Conservation (phyloP, 1,139 yeast species). For the Taiozyma sp. region DNA sequence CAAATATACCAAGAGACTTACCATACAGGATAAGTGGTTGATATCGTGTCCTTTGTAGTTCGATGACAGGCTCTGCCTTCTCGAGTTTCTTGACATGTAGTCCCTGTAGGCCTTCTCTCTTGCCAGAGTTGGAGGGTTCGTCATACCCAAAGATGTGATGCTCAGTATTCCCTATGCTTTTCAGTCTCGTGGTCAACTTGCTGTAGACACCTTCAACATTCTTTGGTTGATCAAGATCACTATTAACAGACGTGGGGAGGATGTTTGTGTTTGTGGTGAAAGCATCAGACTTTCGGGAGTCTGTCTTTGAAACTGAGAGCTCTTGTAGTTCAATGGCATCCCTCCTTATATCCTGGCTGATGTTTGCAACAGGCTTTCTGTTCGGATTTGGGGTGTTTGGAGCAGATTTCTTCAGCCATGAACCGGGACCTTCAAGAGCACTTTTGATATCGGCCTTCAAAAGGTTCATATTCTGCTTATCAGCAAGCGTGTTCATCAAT, state of each 20-base stretch:
- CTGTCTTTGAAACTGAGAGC: not conserved
- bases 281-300: not conserved
- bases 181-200: constrained; percentile 6
- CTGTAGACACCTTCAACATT: constrained; percentile 3
- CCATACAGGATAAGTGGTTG: constrained; percentile 29
- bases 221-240: not conserved
- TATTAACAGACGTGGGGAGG: constrained; percentile 9
- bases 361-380: not conserved
- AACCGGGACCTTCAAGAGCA: constrained; percentile 12
- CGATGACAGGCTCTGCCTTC: not conserved
- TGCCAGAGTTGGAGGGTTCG: not conserved
- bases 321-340: not conserved
- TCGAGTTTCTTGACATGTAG: not conserved
- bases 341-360: not conserved
- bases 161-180: constrained; percentile 1
- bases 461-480: constrained; percentile 4
- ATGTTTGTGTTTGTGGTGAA: not conserved
- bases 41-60: not conserved
- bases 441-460: constrained; percentile 7
- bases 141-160: constrained; percentile 6
- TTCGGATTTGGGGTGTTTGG: constrained; percentile 1
- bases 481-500: constrained; percentile 1
- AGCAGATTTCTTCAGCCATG: constrained; percentile 6
- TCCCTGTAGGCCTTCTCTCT: not conserved
- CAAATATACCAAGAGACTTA: constrained; percentile 32